Evolutionary conservation across 163 green algal species (phyloP).

Genomic region (Trebouxia gelatinosa): DNA sequence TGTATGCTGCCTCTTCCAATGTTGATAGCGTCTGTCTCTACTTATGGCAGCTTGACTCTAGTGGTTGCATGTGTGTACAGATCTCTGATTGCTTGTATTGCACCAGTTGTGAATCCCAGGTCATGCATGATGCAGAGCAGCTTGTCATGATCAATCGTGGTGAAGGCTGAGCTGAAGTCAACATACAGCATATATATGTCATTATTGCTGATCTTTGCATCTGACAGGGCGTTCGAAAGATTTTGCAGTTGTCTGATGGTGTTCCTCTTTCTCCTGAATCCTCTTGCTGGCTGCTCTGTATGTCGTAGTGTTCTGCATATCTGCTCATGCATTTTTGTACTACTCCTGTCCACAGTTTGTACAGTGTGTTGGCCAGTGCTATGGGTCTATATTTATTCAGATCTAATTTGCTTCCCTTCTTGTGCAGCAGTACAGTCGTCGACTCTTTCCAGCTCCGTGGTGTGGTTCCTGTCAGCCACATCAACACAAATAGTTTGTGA

Average conservation of each 20-base stretch:
- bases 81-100: slow-evolving; percentile 41
- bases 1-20: slow-evolving; percentile 48
- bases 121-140: slow-evolving; percentile 48
- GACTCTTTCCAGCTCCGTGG: slow-evolving; percentile 36
- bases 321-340: too few species aligned
- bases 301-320: too few species aligned
- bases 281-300: too few species aligned
- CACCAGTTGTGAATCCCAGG: slow-evolving; percentile 44
- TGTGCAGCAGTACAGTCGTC: slow-evolving; percentile 37
- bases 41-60: slow-evolving; percentile 29
- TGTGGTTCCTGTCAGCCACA: slow-evolving; percentile 36
- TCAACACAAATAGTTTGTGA: slow-evolving; percentile 32
- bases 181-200: slow-evolving; percentile 38
- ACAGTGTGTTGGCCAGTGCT: slow-evolving; percentile 31
- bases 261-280: slow-evolving; percentile 27
- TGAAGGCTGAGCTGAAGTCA: slow-evolving; percentile 47
- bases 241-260: slow-evolving; percentile 22
- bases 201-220: slow-evolving; percentile 16
- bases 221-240: slow-evolving; percentile 29
- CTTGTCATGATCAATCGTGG: slow-evolving; percentile 49
- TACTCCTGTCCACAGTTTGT: too few species aligned
- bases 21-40: slow-evolving; percentile 19
- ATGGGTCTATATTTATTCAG: slow-evolving; percentile 42
- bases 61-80: slow-evolving; percentile 42
- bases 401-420: slow-evolving; percentile 26